Conservation (phyloP, 345 rosid genomes). For the Camelina sativa region DNA sequence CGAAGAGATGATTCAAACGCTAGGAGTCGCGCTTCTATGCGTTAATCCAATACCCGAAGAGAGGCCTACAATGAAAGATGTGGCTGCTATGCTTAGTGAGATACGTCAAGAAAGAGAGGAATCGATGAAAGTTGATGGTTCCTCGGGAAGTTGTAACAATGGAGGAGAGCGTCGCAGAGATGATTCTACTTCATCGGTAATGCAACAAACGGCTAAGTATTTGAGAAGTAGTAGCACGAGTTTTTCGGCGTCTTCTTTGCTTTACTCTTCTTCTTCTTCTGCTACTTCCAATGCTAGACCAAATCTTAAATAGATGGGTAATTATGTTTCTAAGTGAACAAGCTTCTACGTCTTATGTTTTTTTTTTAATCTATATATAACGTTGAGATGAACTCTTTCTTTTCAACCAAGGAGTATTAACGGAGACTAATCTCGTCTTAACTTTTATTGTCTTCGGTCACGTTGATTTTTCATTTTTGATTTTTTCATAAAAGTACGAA, state of each 20-base stretch:
- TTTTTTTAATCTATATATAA: neutral
- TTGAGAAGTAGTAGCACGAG: slow-evolving; percentile 57
- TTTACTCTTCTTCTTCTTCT: slow-evolving; percentile 57
- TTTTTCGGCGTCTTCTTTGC: slow-evolving; percentile 65
- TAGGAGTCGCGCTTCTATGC: slow-evolving; percentile 76
- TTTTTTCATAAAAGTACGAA: no score
- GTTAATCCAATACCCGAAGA: slow-evolving; percentile 62
- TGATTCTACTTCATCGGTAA: slow-evolving; percentile 34
- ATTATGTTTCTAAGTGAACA: neutral
- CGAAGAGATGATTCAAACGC: slow-evolving; percentile 67
- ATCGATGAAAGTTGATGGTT: slow-evolving; percentile 45
- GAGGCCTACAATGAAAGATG: slow-evolving; percentile 78
- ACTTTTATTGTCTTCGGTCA: neutral
- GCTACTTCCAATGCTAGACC: slow-evolving; percentile 34
- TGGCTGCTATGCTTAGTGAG: slow-evolving; percentile 68
- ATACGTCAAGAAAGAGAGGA: slow-evolving; percentile 69
- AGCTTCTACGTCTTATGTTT: neutral
- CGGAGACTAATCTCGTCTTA: neutral
- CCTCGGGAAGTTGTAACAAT: slow-evolving; percentile 39
- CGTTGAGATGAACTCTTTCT: slow-evolving; percentile 6
- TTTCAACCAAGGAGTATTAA: neutral
- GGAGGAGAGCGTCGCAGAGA: slow-evolving; percentile 35
- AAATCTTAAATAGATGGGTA: slow-evolving; percentile 45
- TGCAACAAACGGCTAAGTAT: slow-evolving; percentile 39
- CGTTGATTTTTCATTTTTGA: neutral